These are phyloP conservation scores for Angophora floribunda DNA, from an alignment of 345 rosid species.

Conservation along the genomic window DNA sequence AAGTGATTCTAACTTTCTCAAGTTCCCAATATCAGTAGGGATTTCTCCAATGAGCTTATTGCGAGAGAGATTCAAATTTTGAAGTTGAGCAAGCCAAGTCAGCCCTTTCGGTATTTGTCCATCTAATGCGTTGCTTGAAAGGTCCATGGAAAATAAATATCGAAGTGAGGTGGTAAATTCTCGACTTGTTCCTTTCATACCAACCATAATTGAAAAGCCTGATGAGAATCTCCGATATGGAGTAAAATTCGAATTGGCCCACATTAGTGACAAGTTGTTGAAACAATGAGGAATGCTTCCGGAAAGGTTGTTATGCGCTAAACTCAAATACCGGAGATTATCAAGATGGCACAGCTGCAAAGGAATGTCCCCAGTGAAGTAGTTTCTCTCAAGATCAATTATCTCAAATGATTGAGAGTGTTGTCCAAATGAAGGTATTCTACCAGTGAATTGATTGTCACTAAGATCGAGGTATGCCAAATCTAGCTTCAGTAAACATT, in stretches of 20 bases:
- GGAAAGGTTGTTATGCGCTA: neutral
- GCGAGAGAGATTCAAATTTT: neutral
- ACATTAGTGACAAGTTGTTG: neutral
- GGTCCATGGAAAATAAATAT: neutral
- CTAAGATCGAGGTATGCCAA: too few relatives aligned
- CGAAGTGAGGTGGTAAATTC: neutral
- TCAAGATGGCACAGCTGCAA: too few relatives aligned
- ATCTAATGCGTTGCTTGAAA: neutral
- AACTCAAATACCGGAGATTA: neutral
- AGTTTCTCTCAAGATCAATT: too few relatives aligned
- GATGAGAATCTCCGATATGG: neutral
- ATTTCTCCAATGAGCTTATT: neutral
- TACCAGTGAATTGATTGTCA: too few relatives aligned
- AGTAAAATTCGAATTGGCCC: neutral
- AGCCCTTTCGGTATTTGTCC: neutral
- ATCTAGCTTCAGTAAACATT: too few relatives aligned
- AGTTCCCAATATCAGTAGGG: neutral
- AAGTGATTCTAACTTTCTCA: neutral
- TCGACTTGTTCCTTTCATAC: neutral
- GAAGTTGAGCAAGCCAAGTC: neutral
- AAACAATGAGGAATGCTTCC: neutral
- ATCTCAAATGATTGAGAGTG: too few relatives aligned
- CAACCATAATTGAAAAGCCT: neutral
- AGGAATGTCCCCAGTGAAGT: too few relatives aligned
- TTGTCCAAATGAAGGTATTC: too few relatives aligned